Percentiles rank a stretch among this genome's conserved stretches.
Conservation (phyloP, 352 stramenopile species). For the Phytopythium kandeliae region DNA sequence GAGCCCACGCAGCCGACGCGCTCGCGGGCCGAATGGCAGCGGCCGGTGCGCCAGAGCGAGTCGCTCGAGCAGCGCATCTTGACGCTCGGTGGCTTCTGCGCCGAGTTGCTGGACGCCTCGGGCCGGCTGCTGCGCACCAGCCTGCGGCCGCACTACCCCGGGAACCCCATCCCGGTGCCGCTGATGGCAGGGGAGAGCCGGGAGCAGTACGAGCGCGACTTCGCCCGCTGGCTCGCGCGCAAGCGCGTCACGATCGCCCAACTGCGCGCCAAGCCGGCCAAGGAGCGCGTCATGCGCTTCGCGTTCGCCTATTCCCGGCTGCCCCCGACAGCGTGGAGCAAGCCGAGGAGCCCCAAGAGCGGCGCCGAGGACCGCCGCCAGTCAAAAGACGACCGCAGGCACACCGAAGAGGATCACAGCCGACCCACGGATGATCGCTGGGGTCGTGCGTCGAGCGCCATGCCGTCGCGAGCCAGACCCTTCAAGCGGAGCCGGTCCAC, state of each 20-base stretch:
- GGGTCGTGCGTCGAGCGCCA: neutral
- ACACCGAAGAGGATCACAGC: too few species aligned
- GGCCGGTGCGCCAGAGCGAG: neutral
- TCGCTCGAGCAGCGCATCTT: neutral
- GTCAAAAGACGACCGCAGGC: too few species aligned
- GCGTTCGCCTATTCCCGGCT: slow-evolving; percentile 20
- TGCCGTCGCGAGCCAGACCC: neutral
- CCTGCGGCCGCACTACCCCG: neutral
- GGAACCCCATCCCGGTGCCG: slow-evolving; percentile 2
- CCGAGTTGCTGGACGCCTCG: neutral
- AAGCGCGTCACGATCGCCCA: slow-evolving; percentile 2
- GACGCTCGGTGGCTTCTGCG: neutral
- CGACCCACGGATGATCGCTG: neutral
- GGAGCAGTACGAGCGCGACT: slow-evolving; percentile 21
- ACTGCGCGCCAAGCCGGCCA: slow-evolving; percentile 13
- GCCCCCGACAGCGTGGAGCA: neutral
- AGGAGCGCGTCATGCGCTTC: slow-evolving; percentile 23
- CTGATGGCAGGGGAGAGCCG: slow-evolving; percentile 10
- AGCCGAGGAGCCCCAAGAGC: too few species aligned
- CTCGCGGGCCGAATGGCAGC: neutral
- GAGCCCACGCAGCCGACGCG: too few species aligned
- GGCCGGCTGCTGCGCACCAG: neutral
- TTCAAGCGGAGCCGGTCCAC: neutral
- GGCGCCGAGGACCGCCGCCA: too few species aligned
- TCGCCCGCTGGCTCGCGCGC: slow-evolving; percentile 17